phyloP scores from a whole-genome alignment of 2,329 filamentous ascomycete species.

The Botrytis deweyae region DNA sequence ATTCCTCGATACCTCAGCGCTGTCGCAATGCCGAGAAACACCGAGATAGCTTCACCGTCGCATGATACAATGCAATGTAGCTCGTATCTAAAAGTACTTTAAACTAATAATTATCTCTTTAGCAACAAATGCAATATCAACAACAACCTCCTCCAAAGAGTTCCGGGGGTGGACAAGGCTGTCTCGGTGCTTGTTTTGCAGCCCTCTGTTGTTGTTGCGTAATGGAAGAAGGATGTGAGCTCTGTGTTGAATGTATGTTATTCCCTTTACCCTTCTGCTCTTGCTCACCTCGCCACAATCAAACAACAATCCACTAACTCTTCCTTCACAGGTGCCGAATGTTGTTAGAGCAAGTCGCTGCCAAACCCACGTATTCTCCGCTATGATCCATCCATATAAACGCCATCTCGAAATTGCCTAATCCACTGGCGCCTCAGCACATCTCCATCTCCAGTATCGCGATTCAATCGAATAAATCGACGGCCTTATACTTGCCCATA shows the following conservation, averaged over 20 bases:
- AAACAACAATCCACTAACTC: not conserved
- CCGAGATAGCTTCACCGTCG: not conserved
- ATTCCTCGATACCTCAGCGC: not conserved
- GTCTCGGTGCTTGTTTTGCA: slow-evolving; percentile 49
- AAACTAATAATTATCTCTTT: slow-evolving; percentile 29
- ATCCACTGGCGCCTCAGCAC: not conserved
- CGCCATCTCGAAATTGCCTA: not conserved
- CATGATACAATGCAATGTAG: not conserved
- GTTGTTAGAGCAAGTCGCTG: slow-evolving; percentile 5
- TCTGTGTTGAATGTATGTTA: slow-evolving; percentile 47
- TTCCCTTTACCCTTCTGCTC: not conserved
- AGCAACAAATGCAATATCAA: slow-evolving; percentile 47
- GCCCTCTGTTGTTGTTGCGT: slow-evolving; percentile 52
- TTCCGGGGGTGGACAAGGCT: slow-evolving; percentile 44
- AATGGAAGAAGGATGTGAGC: slow-evolving; percentile 52
- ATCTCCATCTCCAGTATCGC: not conserved
- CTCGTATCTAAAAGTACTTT: not conserved
- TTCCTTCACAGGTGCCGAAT: slow-evolving; percentile 14
- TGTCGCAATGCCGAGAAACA: not conserved
- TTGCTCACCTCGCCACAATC: not conserved
- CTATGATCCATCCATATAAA: not conserved
- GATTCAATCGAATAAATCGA: not conserved
- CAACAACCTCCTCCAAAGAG: slow-evolving; percentile 44
- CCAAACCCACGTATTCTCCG: not conserved
- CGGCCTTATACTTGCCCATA: slow-evolving; percentile 4